phyloP scores from a whole-genome alignment of 2,329 filamentous ascomycete species.

The Herpomyces periplanetae region DNA sequence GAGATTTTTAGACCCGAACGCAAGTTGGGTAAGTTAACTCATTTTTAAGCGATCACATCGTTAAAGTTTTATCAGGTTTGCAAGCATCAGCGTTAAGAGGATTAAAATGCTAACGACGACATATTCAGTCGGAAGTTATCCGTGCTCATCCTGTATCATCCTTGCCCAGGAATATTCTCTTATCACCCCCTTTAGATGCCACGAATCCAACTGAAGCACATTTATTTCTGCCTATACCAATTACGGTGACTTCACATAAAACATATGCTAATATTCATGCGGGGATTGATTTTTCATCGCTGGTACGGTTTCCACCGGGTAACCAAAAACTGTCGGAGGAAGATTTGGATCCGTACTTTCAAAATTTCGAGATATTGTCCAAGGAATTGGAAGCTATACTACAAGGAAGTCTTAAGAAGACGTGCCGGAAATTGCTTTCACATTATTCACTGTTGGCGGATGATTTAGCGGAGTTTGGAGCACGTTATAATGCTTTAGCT shows the following conservation, averaged over 20 bases:
- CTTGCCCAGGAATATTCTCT: constrained; percentile 69
- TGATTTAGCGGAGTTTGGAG: constrained; percentile 67
- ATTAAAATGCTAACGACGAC: constrained; percentile 3
- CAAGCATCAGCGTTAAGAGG: constrained; percentile 5
- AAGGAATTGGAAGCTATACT: constrained; percentile 62
- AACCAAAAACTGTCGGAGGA: constrained; percentile 37
- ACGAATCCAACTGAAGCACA: constrained; percentile 71
- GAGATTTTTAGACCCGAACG: constrained; percentile 87
- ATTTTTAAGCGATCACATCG: background rate
- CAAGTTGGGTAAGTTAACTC: constrained; percentile 39
- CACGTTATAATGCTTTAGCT: constrained; percentile 86
- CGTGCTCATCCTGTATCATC: constrained; percentile 61
- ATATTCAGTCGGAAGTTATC: constrained; percentile 62
- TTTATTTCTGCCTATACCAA: constrained; percentile 45
- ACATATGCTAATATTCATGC: too few species aligned
- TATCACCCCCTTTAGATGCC: constrained; percentile 71
- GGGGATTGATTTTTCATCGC: constrained; percentile 17
- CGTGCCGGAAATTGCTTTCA: constrained; percentile 53
- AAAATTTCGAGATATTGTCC: constrained; percentile 60
- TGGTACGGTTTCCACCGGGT: constrained; percentile 46
- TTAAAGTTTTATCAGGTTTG: constrained; percentile 3
- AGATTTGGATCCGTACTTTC: constrained; percentile 80
- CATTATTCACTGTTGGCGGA: constrained; percentile 48
- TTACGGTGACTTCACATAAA: too few species aligned
- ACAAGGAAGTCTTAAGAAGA: constrained; percentile 78